phyloP scores from a whole-genome alignment of 2,329 filamentous ascomycete species.

The Neodidymelliopsis sp. region DNA sequence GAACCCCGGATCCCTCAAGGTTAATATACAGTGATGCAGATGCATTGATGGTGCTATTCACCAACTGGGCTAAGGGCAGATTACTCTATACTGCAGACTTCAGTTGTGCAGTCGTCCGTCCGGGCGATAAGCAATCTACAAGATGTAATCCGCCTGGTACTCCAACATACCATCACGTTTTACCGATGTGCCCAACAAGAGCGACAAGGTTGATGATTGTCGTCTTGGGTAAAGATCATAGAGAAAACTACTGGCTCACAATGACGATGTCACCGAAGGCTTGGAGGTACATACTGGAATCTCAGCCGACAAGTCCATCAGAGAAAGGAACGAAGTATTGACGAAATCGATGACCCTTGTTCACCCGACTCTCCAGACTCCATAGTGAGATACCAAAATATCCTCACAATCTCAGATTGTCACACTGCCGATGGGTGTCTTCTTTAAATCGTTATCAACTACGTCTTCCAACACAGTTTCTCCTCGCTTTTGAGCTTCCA shows the following conservation, averaged over 20 bases:
- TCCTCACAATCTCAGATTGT: no score
- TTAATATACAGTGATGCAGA: slow-evolving; percentile 16
- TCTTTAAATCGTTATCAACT: slow-evolving; percentile 22
- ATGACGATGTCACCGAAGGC: slow-evolving; percentile 12
- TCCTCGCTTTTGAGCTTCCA: slow-evolving; percentile 20
- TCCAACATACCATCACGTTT: slow-evolving; percentile 22
- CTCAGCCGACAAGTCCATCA: no score
- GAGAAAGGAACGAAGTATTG: no score
- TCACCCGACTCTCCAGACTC: no score
- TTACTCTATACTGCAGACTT: slow-evolving; percentile 31
- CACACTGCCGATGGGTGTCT: no score
- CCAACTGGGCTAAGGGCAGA: slow-evolving; percentile 24
- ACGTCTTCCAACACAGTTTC: slow-evolving; percentile 24
- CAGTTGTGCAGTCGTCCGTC: slow-evolving; percentile 20
- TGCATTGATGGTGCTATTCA: slow-evolving; percentile 21
- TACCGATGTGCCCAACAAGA: slow-evolving; percentile 11
- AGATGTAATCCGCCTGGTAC: slow-evolving; percentile 21
- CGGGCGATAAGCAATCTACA: slow-evolving; percentile 1
- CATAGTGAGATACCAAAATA: no score
- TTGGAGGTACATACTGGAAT: no score
- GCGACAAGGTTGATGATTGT: slow-evolving; percentile 19
- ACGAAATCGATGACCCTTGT: no score
- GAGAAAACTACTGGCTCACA: slow-evolving; percentile 22
- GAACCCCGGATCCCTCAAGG: slow-evolving; percentile 28
- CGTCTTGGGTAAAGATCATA: slow-evolving; percentile 23